These are phyloP conservation scores for Termitomyces sp. DNA, from an alignment of 768 basidiomycete species.

Conservation along the genomic window DNA sequence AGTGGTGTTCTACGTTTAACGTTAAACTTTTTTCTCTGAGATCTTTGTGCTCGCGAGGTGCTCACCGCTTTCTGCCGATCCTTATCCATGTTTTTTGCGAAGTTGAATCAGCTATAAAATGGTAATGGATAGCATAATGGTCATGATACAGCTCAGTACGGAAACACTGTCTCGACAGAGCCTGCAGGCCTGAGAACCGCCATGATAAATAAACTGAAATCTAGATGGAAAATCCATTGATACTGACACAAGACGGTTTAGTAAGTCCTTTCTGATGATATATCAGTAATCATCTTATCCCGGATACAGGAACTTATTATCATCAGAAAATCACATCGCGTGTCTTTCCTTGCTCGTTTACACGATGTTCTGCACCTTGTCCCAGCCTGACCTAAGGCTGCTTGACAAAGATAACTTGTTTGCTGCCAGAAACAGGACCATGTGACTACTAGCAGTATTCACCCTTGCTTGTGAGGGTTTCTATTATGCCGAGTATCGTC, in stretches of 20 bases:
- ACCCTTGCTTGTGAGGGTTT: not conserved
- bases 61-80: not conserved
- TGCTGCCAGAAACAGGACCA: not conserved
- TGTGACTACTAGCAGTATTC: not conserved
- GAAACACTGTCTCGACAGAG: slow-evolving; percentile 21
- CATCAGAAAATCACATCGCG: no score
- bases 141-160: slow-evolving; percentile 72
- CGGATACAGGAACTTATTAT: no score
- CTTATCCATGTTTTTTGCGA: slow-evolving; percentile 30
- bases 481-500: no score
- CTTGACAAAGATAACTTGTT: not conserved
- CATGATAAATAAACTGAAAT: no score
- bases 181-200: no score
- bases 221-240: no score
- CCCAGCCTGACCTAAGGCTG: no score
- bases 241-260: not conserved
- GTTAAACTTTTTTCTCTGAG: not conserved
- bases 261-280: not conserved
- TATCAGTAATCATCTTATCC: no score
- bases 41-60: not conserved
- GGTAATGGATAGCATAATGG: slow-evolving; percentile 81
- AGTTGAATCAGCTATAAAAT: slow-evolving; percentile 69
- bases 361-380: no score
- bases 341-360: no score
- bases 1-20: no score